These are phyloP conservation scores for Populus davidiana DNA, from an alignment of 345 rosid species.

Conservation along the genomic window DNA sequence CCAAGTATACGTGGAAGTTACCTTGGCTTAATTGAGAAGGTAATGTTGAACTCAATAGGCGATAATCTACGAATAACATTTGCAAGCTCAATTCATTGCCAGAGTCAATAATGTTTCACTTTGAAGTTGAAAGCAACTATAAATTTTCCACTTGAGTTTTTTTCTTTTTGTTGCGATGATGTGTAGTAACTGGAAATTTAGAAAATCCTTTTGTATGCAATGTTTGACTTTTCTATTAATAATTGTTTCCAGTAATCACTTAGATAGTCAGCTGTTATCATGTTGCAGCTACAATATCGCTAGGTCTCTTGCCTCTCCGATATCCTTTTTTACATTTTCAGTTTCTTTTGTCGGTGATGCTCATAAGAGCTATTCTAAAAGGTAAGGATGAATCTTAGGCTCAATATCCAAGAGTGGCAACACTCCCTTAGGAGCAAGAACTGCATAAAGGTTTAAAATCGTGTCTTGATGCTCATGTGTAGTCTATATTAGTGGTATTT, in stretches of 20 bases:
- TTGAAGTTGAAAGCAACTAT: background rate
- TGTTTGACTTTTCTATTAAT: background rate
- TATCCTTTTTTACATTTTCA: background rate
- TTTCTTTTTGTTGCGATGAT: background rate
- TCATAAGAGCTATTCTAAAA: background rate
- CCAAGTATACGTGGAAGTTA: slow-evolving; percentile 65
- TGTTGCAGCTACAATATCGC: background rate
- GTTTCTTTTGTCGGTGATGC: background rate
- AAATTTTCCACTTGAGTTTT: background rate
- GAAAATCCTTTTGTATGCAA: background rate
- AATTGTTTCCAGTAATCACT: background rate
- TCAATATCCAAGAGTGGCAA: background rate
- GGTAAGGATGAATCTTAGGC: background rate
- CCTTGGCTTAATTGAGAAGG: slow-evolving; percentile 87
- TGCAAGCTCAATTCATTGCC: background rate
- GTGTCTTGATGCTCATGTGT: background rate
- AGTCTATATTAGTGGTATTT: background rate
- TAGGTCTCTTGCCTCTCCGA: background rate
- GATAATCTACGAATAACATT: background rate
- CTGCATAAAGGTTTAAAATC: slow-evolving; percentile 2
- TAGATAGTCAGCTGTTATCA: background rate
- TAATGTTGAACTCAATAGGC: slow-evolving; percentile 22
- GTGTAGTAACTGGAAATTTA: background rate
- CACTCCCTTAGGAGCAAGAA: background rate
- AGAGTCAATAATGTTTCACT: background rate